Evolutionary conservation across 108 stramenopile species (phyloP).

Genomic region (Schizochytrium sp.): DNA sequence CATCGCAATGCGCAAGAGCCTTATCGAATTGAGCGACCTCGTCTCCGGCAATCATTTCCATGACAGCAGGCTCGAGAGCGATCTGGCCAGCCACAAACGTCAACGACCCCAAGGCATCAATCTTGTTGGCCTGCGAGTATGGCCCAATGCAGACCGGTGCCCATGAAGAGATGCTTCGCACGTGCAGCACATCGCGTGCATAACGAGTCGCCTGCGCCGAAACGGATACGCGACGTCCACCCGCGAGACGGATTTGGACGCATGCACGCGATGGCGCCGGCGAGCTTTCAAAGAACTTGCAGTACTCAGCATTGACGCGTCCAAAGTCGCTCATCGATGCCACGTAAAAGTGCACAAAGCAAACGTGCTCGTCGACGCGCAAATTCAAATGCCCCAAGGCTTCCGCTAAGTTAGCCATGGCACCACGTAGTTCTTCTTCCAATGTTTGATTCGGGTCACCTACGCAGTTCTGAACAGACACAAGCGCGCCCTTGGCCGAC

Average conservation of each 20-base stretch:
- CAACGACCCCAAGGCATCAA: slow-evolving; percentile 52
- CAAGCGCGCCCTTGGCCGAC: neutral
- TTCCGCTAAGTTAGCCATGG: neutral
- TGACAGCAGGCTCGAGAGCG: slow-evolving; percentile 71
- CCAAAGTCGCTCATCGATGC: slow-evolving; percentile 77
- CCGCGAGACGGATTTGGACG: slow-evolving; percentile 65
- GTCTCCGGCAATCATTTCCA: slow-evolving; percentile 55
- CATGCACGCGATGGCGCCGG: slow-evolving; percentile 71
- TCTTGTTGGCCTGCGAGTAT: slow-evolving; percentile 84
- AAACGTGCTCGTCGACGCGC: slow-evolving; percentile 61
- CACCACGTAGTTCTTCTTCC: neutral
- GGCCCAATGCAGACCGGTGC: slow-evolving; percentile 98
- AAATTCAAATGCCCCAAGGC: neutral
- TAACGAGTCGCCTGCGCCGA: slow-evolving; percentile 23
- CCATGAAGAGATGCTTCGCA: slow-evolving; percentile 84
- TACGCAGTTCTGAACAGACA: neutral
- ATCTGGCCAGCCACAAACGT: slow-evolving; percentile 85
- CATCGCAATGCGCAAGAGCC: neutral
- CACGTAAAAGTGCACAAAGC: slow-evolving; percentile 84
- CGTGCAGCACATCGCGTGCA: slow-evolving; percentile 72
- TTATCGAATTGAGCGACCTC: neutral
- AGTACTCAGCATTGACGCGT: slow-evolving; percentile 73
- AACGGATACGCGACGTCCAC: slow-evolving; percentile 9
- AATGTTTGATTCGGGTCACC: neutral
- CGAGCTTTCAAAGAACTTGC: slow-evolving; percentile 61